Evolutionary conservation across 2,329 filamentous ascomycete species (phyloP).

Genomic region (Botrytis medusae): DNA sequence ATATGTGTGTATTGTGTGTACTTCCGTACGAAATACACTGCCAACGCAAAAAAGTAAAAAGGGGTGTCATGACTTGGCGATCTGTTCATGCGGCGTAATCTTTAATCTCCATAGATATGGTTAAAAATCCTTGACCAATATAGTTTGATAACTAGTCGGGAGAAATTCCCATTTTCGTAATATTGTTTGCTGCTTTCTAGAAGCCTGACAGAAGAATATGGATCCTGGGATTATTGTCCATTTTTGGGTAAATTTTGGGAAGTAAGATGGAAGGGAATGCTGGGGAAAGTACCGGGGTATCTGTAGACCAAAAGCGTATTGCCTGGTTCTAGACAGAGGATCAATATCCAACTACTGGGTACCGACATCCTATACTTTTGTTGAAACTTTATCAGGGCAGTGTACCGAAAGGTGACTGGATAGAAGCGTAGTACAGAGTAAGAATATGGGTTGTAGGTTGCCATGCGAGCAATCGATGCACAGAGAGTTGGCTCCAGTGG

Average conservation of each 20-base stretch:
- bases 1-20: background rate
- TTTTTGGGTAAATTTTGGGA: background rate
- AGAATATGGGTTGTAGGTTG: background rate
- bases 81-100: background rate
- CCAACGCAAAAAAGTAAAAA: background rate
- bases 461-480: background rate
- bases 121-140: background rate
- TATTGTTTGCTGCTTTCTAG: background rate
- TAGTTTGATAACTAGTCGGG: background rate
- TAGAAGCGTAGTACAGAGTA: background rate
- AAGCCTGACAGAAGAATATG: background rate
- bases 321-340: background rate
- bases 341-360: background rate
- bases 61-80: background rate
- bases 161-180: background rate
- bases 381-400: background rate
- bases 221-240: background rate
- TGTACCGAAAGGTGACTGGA: background rate
- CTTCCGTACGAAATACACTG: background rate
- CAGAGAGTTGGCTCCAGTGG: background rate
- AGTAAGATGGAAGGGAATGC: background rate
- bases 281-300: slow-evolving; percentile 5
- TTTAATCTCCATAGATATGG: background rate
- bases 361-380: background rate
- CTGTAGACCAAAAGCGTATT: background rate